A percentile compares a stretch with the other conserved stretches of the same genome.
Conservation (phyloP, 257 asterid genomes). For the Solanum ossicruentum region DNA sequence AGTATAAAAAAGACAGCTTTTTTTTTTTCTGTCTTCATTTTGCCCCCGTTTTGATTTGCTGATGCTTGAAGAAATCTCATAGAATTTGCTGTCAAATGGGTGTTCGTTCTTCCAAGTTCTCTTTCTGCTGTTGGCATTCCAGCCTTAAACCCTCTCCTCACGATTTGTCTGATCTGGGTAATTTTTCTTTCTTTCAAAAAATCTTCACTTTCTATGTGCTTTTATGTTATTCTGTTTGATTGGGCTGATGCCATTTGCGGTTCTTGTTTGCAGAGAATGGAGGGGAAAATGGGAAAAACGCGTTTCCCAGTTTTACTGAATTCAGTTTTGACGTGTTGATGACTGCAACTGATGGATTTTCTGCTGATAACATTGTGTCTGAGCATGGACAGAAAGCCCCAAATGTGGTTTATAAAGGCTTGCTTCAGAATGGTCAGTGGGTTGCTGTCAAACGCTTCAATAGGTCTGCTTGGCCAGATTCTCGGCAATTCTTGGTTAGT, state of each 20-base stretch:
- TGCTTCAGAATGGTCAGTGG: slow-evolving; percentile 14
- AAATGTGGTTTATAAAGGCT: slow-evolving; percentile 33
- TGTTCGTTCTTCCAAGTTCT: slow-evolving; percentile 27
- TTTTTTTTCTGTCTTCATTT: not conserved
- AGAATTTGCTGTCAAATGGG: slow-evolving; percentile 16
- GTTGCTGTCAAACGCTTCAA: slow-evolving; percentile 40
- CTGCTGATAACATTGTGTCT: slow-evolving; percentile 29
- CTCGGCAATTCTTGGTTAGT: slow-evolving; percentile 31
- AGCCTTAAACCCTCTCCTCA: slow-evolving; percentile 19
- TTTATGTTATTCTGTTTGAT: not conserved
- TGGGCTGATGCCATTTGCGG: not conserved
- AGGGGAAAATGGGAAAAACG: slow-evolving; percentile 17
- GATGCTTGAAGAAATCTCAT: not conserved
- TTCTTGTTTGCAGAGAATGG: slow-evolving; percentile 16
- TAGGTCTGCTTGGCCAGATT: slow-evolving; percentile 38
- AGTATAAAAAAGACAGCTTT: not conserved
- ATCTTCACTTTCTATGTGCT: not conserved
- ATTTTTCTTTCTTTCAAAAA: not conserved
- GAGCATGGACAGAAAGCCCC: slow-evolving; percentile 51
- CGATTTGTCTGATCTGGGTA: slow-evolving; percentile 25
- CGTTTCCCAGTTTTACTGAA: slow-evolving; percentile 19
- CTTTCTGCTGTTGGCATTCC: slow-evolving; percentile 33
- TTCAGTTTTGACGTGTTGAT: slow-evolving; percentile 24
- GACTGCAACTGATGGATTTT: slow-evolving; percentile 26
- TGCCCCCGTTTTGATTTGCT: not conserved